Evolutionary conservation across 192 early-diverging fungal species (phyloP).

Genomic region (Entophlyctis luteolus): DNA sequence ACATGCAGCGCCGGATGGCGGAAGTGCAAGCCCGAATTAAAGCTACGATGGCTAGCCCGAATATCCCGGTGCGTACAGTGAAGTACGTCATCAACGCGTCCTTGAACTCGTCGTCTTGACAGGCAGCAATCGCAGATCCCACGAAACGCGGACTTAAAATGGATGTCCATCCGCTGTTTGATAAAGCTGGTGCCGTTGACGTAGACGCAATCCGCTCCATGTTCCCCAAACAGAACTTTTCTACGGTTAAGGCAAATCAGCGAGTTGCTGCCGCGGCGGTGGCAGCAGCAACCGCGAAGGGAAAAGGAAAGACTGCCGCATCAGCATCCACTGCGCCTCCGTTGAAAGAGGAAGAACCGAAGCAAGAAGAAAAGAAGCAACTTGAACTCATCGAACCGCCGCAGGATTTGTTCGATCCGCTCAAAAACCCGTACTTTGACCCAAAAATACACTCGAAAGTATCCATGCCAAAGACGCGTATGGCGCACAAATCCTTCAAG

Average conservation of each 20-base stretch:
- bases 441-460: slow-evolving; percentile 51
- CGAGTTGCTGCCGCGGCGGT: slow-evolving; percentile 30
- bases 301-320: slow-evolving; percentile 22
- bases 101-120: neutral
- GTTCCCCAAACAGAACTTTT: slow-evolving; percentile 58
- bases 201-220: slow-evolving; percentile 48
- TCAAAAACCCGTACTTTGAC: slow-evolving; percentile 88
- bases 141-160: slow-evolving; percentile 40
- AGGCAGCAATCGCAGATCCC: slow-evolving; percentile 17
- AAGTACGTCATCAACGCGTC: neutral
- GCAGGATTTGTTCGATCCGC: slow-evolving; percentile 57
- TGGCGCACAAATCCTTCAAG: slow-evolving; percentile 51
- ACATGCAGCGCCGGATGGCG: slow-evolving; percentile 47
- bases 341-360: neutral
- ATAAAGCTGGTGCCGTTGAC: slow-evolving; percentile 34
- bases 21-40: slow-evolving; percentile 6
- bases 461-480: slow-evolving; percentile 38
- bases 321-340: neutral
- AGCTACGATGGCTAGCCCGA: neutral
- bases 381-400: slow-evolving; percentile 48
- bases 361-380: slow-evolving; percentile 47
- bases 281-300: slow-evolving; percentile 29
- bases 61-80: neutral
- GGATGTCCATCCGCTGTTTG: slow-evolving; percentile 39
- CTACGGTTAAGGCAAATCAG: slow-evolving; percentile 68